These are phyloP conservation scores for Syncephalis fuscata DNA, from an alignment of 371 early-diverging fungal genomes.

Conservation along the genomic window DNA sequence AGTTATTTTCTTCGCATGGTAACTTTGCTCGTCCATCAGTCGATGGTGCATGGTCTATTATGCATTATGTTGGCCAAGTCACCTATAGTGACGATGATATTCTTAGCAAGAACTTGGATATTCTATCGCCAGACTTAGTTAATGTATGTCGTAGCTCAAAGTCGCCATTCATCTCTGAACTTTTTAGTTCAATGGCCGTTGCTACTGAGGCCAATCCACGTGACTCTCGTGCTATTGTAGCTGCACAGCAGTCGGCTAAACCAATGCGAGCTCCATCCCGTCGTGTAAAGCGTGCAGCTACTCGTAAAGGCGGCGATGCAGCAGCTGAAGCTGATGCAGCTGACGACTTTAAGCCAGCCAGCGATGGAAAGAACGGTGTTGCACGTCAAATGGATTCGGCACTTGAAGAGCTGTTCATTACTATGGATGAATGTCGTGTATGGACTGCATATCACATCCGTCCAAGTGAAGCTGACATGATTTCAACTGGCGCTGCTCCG, in stretches of 20 bases:
- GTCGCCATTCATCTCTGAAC: slow-evolving; percentile 50
- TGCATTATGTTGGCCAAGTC: slow-evolving; percentile 56
- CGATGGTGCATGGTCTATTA: slow-evolving; percentile 16
- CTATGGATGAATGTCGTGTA: slow-evolving; percentile 56
- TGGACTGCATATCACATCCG: slow-evolving; percentile 75
- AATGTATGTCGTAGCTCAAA: slow-evolving; percentile 48
- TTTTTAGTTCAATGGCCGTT: slow-evolving; percentile 64
- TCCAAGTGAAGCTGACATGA: slow-evolving; percentile 42
- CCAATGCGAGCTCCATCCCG: slow-evolving; percentile 23
- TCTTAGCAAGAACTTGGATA: slow-evolving; percentile 45
- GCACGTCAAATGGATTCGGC: slow-evolving; percentile 35
- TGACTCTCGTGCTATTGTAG: slow-evolving; percentile 44
- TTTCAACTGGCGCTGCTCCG: slow-evolving; percentile 2
- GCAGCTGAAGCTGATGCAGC: too few relatives aligned
- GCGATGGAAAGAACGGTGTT: not conserved
- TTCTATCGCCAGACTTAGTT: slow-evolving; percentile 70
- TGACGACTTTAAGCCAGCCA: not conserved
- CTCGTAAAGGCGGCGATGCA: slow-evolving; percentile 12
- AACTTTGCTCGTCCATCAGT: slow-evolving; percentile 9
- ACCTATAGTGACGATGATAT: slow-evolving; percentile 56
- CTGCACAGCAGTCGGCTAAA: slow-evolving; percentile 35
- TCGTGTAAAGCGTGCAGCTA: slow-evolving; percentile 12
- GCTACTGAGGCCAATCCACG: slow-evolving; percentile 67
- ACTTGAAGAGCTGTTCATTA: slow-evolving; percentile 43
- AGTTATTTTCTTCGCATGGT: slow-evolving; percentile 18